Evolutionary conservation across 2,329 filamentous ascomycete genomes (phyloP), one percentile per base, ranked within the genome.

Genomic region (Pseudocercospora fuligena): DNA sequence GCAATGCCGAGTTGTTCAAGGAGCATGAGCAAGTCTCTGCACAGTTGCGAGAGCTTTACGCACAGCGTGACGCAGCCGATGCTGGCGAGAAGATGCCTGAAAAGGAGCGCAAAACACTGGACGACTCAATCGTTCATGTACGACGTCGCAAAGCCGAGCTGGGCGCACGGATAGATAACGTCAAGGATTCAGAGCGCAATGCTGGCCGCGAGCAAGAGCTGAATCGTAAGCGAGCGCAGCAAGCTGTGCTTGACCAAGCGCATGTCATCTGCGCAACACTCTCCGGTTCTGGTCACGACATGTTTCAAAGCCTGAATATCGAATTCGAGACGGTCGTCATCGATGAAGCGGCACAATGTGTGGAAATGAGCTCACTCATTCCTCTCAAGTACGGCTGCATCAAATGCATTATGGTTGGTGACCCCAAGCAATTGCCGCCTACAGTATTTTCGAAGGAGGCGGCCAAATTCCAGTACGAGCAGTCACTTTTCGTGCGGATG

Each of bases 301-400:
- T 98, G 89, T 97, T 99, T 82, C 93, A 94, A 79, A 91, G 90
- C 73, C 82, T 99, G 64, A 94, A 92, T 73, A 93, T 99, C 60
- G 95, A 99, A 78, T 99, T 99, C 72, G 95, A 99, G 80, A 98
- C 95, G 0, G 95, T 99, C 71, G 92, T 99, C 73, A 97, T 99
- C 70, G 95, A 99, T 74, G 95, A 99, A 81, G 95, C 95, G 3
- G 95, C 95, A 16, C 95, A 99, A 84, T 99, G 94, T 78, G 96
- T 99, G 68, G 95, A 99, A 81, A 86, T 99, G 76, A 97, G 93
- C 76, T 95, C 95, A 12, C 85, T 99, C 56, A 99, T 99, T 72
- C 95, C 95, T 1, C 86, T 99, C 64, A 99, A 99, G 79, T 99
- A 99, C 75, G 94, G 95, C 64, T 97, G 93, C 79, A 91, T 92